Conservation (phyloP, 2,329 filamentous ascomycete genomes). For the Phoma herbarum region DNA sequence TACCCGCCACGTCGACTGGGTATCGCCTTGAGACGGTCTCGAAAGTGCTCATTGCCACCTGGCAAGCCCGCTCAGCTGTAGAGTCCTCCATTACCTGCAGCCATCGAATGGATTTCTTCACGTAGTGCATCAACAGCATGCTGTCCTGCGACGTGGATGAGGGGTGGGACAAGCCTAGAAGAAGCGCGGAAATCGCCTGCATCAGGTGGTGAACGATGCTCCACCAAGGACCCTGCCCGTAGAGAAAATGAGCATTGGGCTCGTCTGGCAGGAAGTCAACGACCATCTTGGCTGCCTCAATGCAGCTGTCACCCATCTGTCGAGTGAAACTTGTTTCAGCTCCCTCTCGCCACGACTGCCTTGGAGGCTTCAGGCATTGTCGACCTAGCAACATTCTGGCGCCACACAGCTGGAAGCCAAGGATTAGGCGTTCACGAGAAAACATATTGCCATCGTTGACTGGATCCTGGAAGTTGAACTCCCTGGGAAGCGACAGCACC, state of each 20-base stretch:
- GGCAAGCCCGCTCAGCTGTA: conserved; percentile 36
- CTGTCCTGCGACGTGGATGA: conserved; percentile 31
- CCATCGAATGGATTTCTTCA: conserved; percentile 47
- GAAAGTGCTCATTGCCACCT: conserved; percentile 31
- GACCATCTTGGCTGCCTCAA: conserved; percentile 49
- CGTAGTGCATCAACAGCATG: conserved; percentile 32
- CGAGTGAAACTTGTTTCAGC: conserved; percentile 39
- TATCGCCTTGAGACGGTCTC: conserved; percentile 29
- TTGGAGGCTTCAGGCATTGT: conserved; percentile 47
- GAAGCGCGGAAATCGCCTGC: conserved; percentile 51
- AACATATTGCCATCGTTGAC: conserved; percentile 9
- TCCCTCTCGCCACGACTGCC: conserved; percentile 26
- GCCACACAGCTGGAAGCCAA: conserved; percentile 49
- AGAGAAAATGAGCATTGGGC: conserved; percentile 38
- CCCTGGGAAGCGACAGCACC: conserved; percentile 39
- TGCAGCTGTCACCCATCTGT: conserved; percentile 46
- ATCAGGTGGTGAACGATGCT: conserved; percentile 52
- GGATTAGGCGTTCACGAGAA: conserved; percentile 41
- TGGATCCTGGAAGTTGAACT: conserved; percentile 40
- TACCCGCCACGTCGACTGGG: conserved; percentile 23
- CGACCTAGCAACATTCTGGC: conserved; percentile 54
- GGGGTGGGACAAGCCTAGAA: conserved; percentile 49
- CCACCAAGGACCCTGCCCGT: conserved; percentile 54
- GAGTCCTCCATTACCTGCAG: conserved; percentile 46
- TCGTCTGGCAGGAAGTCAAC: conserved; percentile 49